Conservation (phyloP, 2,329 filamentous ascomycete species). For the Rhexocercosporidium sp. region DNA sequence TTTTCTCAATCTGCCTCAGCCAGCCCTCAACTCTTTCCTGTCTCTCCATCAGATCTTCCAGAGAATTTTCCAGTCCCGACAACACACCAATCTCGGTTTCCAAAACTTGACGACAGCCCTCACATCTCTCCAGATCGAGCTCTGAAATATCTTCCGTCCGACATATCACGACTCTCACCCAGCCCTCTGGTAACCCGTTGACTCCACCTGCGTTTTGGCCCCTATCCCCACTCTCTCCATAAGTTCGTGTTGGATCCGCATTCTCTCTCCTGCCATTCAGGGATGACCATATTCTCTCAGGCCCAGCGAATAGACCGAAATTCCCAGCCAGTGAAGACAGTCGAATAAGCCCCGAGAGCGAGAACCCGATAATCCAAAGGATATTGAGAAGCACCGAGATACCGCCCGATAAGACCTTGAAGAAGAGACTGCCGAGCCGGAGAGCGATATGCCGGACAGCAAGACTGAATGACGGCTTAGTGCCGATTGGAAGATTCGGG, state of each 20-base stretch:
- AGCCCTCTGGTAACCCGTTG: not conserved
- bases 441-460: not conserved
- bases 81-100: not conserved
- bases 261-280: not conserved
- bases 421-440: not conserved
- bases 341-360: not conserved
- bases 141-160: not conserved
- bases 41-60: not conserved
- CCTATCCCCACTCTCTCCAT: not conserved
- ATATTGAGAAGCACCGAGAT: not conserved
- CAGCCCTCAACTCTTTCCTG: not conserved
- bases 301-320: not conserved
- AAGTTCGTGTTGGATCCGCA: not conserved
- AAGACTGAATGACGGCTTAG: not conserved
- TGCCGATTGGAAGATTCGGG: not conserved
- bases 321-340: not conserved
- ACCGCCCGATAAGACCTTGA: not conserved
- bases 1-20: not conserved
- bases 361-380: not conserved
- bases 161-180: not conserved
- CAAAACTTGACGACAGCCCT: not conserved
- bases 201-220: not conserved
- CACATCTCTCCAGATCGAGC: not conserved
- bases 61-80: not conserved
- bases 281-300: not conserved